These are phyloP conservation scores for Quercus gilva DNA, from an alignment of 306 rosid species.

Conservation along the genomic window DNA sequence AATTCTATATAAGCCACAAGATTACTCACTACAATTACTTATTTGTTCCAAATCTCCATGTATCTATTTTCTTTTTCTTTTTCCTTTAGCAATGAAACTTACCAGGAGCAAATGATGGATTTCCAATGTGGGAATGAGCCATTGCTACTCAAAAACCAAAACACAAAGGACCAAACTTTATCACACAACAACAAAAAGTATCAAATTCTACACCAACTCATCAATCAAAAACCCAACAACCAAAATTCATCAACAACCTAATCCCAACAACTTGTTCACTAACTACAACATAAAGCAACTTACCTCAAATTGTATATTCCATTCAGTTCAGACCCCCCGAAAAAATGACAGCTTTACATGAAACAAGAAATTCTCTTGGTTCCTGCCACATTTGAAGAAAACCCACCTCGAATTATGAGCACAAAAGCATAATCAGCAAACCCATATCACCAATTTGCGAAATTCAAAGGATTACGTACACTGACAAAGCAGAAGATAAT, in stretches of 20 bases:
- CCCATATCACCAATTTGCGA: constrained; percentile 29
- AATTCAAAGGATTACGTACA: constrained; percentile 8
- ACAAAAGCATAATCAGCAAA: constrained; percentile 15
- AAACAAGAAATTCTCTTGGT: constrained; percentile 21
- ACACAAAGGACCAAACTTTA: not conserved
- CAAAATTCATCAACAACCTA: constrained; percentile 1
- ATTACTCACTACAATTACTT: constrained; percentile 16
- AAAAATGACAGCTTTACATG: constrained; percentile 10
- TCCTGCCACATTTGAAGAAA: constrained; percentile 17
- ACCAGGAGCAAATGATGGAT: not conserved
- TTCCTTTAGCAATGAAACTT: not conserved
- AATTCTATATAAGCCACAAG: not conserved
- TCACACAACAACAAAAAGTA: constrained; percentile 10
- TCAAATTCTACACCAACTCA: constrained; percentile 4
- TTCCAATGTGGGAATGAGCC: not conserved
- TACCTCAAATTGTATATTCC: constrained; percentile 17
- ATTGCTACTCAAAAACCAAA: constrained; percentile 4
- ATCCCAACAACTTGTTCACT: constrained; percentile 14
- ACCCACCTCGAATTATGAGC: constrained; percentile 27
- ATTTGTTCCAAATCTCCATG: not conserved
- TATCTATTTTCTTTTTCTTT: not conserved
- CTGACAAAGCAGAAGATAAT: constrained; percentile 9
- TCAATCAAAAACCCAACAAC: not conserved
- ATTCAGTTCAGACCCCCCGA: not conserved
- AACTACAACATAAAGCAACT: not conserved